Conservation (phyloP, 2,329 filamentous ascomycete species). For the Alternaria rosae region DNA sequence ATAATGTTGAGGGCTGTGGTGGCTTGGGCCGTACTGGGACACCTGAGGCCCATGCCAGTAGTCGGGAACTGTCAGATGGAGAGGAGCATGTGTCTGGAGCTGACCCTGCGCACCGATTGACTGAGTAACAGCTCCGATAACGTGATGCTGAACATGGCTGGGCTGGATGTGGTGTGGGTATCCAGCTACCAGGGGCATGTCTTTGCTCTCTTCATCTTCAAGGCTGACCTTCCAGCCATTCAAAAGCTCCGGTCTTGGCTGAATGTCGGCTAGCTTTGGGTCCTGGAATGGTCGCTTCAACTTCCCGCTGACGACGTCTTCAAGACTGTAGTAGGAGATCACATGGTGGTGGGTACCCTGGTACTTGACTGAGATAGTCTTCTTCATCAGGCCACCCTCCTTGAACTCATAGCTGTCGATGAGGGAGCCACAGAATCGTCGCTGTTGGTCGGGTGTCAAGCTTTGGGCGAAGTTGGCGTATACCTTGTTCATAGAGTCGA, state of each 20-base stretch:
- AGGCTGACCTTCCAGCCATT: slow-evolving; percentile 49
- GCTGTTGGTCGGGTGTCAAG: slow-evolving; percentile 58
- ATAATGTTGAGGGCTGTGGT: slow-evolving; percentile 38
- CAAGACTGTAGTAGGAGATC: slow-evolving; percentile 86
- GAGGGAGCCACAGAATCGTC: slow-evolving; percentile 77
- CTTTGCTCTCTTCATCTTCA: slow-evolving; percentile 48
- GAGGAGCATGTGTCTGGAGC: slow-evolving; percentile 34
- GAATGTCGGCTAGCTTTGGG: slow-evolving; percentile 42
- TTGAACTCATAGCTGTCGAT: slow-evolving; percentile 93
- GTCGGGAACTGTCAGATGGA: slow-evolving; percentile 41
- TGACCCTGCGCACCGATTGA: slow-evolving; percentile 31
- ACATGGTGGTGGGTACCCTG: slow-evolving; percentile 81
- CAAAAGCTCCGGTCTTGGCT: slow-evolving; percentile 44
- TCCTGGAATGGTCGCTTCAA: slow-evolving; percentile 48
- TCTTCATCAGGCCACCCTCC: slow-evolving; percentile 82
- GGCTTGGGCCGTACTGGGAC: slow-evolving; percentile 34
- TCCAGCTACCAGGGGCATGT: slow-evolving; percentile 38
- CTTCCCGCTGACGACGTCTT: slow-evolving; percentile 68
- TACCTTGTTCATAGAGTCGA: slow-evolving; percentile 40
- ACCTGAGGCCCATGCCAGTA: slow-evolving; percentile 41
- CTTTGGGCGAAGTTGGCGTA: slow-evolving; percentile 50
- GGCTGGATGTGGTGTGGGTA: slow-evolving; percentile 42
- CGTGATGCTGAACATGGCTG: slow-evolving; percentile 39
- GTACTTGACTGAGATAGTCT: slow-evolving; percentile 84
- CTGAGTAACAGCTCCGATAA: slow-evolving; percentile 31